A percentile compares a stretch with the other conserved stretches of the same genome.
phyloP scores from a whole-genome alignment of 768 basidiomycete species.

The Cystobasidium tubakii region DNA sequence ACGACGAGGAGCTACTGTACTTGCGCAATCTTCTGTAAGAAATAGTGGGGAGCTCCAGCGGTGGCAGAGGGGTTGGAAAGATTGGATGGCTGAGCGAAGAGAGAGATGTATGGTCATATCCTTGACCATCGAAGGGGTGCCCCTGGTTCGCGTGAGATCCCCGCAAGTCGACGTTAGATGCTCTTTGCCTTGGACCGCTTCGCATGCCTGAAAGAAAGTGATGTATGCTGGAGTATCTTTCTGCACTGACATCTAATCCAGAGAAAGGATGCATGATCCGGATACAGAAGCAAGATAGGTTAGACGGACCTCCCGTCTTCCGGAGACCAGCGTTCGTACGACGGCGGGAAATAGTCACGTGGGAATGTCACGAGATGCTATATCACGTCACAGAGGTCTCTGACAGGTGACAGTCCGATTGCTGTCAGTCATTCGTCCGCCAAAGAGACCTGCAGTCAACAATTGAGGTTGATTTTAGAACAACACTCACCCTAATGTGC shows the following conservation, averaged over 20 bases:
- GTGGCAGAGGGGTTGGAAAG: background rate
- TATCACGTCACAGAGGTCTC: background rate
- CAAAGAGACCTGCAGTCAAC: background rate
- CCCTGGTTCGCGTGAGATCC: background rate
- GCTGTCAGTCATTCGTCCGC: background rate
- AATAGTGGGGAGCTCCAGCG: background rate
- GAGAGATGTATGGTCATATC: background rate
- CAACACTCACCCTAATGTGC: background rate
- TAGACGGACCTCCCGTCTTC: background rate
- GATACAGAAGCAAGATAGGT: background rate
- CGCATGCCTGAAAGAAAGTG: background rate
- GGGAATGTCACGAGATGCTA: background rate
- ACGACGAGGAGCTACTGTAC: background rate
- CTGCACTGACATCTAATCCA: background rate
- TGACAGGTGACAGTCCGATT: background rate
- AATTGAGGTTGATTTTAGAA: background rate
- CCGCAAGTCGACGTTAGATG: background rate
- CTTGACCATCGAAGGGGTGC: background rate
- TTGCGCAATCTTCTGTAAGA: background rate
- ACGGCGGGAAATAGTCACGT: background rate
- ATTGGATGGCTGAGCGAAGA: background rate
- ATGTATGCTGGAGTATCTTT: background rate
- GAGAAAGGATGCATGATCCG: constrained; percentile 2
- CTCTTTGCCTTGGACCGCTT: background rate
- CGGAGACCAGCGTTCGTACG: background rate